These are phyloP conservation scores for Lophium mytilinum DNA, from an alignment of 495 filamentous ascomycete species.

Conservation along the genomic window DNA sequence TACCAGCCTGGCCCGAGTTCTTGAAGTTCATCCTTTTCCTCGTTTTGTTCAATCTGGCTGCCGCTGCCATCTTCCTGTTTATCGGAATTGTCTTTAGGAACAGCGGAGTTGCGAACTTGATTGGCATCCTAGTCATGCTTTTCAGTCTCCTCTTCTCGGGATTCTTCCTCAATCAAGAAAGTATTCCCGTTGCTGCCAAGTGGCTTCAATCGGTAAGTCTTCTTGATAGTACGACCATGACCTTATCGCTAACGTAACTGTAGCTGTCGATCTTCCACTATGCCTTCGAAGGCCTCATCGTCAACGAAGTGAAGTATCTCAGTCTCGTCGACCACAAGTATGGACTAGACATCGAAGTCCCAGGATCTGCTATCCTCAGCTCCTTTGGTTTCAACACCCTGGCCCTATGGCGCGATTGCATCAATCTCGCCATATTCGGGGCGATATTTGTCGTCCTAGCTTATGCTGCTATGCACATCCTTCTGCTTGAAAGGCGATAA, in stretches of 20 bases:
- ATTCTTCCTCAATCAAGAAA: slow-evolving; percentile 85
- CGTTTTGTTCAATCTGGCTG: slow-evolving; percentile 92
- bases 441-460: slow-evolving; percentile 79
- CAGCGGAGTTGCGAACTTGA: slow-evolving; percentile 83
- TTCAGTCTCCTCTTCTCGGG: slow-evolving; percentile 94
- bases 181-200: slow-evolving; percentile 69
- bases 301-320: slow-evolving; percentile 93
- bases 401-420: slow-evolving; percentile 78
- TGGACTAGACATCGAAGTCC: slow-evolving; percentile 91
- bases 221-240: neutral
- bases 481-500: slow-evolving; percentile 86
- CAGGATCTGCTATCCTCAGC: slow-evolving; percentile 86
- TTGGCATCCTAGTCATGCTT: slow-evolving; percentile 94
- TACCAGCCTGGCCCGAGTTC: slow-evolving; percentile 75
- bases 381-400: slow-evolving; percentile 83
- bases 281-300: slow-evolving; percentile 90
- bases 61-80: slow-evolving; percentile 86
- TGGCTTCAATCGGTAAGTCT: slow-evolving; percentile 77
- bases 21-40: slow-evolving; percentile 85
- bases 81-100: slow-evolving; percentile 94
- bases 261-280: slow-evolving; percentile 99
- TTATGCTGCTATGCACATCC: slow-evolving; percentile 85
- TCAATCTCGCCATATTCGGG: slow-evolving; percentile 74
- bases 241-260: neutral
- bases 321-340: slow-evolving; percentile 86